Evolutionary conservation across 805 yeast species (phyloP).

Genomic region (Starmerella gropengiesseri): DNA sequence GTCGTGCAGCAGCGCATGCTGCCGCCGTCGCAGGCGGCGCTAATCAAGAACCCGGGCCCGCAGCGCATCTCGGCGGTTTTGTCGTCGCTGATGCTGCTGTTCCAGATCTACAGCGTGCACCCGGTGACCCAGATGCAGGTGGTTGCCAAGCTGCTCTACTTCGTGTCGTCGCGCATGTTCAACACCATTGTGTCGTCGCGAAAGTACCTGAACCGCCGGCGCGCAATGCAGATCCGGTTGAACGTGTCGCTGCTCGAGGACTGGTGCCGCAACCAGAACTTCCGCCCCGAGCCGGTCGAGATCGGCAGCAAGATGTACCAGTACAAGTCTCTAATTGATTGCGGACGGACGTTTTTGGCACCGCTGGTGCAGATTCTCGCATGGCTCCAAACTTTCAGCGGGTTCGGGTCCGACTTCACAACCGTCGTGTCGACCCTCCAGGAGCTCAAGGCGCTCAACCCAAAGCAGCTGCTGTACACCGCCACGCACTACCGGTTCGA

Average conservation of each 20-base stretch:
- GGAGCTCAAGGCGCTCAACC: conserved; percentile 54
- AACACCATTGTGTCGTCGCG: conserved; percentile 53
- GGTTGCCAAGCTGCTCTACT: conserved; percentile 63
- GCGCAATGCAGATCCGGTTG: conserved; percentile 81
- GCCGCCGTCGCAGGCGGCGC: conserved; percentile 66
- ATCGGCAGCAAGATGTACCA: conserved; percentile 24
- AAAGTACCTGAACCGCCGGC: conserved; percentile 63
- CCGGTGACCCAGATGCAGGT: conserved; percentile 70
- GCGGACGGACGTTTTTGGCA: conserved; percentile 55
- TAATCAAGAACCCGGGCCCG: conserved; percentile 83
- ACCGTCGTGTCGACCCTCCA: conserved; percentile 37
- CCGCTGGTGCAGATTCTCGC: conserved; percentile 73
- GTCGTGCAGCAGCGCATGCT: conserved; percentile 65
- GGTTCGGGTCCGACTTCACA: conserved; percentile 43
- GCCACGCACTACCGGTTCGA: conserved; percentile 75
- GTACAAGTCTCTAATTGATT: conserved; percentile 51
- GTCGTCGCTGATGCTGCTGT: conserved; percentile 77
- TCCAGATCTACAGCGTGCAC: conserved; percentile 71
- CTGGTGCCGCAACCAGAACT: conserved; percentile 71
- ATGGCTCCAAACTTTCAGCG: conserved; percentile 80
- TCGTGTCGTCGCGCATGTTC: conserved; percentile 63
- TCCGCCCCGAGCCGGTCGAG: conserved; percentile 33
- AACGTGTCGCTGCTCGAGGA: conserved; percentile 82
- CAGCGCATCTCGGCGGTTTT: conserved; percentile 71
- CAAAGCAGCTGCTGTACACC: conserved; percentile 57